Conservation (phyloP, 2,329 filamentous ascomycete species). For the Alternaria ethzedia region DNA sequence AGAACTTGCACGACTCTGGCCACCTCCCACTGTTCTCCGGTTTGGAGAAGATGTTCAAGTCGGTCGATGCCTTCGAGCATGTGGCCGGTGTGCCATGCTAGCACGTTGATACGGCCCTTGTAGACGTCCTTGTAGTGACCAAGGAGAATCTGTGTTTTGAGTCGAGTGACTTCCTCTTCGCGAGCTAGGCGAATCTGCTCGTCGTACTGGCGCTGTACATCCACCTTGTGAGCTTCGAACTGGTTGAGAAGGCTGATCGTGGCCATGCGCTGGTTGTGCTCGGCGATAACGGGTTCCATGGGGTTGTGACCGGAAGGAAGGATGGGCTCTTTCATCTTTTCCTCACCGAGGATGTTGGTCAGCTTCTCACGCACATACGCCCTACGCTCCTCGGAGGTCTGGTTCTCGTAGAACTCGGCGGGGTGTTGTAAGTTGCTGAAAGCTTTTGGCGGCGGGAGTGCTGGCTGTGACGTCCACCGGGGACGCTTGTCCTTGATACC, state of each 20-base stretch:
- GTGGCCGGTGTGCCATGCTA: slow-evolving; percentile 1
- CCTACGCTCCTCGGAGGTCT: slow-evolving; percentile 5
- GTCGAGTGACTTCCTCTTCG: background rate
- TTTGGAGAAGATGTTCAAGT: background rate
- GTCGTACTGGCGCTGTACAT: background rate
- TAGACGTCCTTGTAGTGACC: background rate
- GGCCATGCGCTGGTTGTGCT: slow-evolving; percentile 2
- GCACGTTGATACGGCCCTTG: background rate
- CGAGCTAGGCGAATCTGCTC: background rate
- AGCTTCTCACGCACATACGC: slow-evolving; percentile 2
- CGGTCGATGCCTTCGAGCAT: background rate
- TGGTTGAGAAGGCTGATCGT: background rate
- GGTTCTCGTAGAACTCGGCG: background rate
- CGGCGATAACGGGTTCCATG: slow-evolving; percentile 5
- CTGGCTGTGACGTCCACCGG: background rate
- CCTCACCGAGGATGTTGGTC: background rate
- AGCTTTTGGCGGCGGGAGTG: background rate
- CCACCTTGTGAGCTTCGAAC: background rate
- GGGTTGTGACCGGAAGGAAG: slow-evolving; percentile 11
- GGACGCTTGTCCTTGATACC: background rate
- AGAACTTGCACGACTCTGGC: background rate
- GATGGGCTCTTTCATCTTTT: slow-evolving; percentile 3
- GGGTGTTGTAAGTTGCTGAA: background rate
- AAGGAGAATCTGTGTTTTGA: background rate
- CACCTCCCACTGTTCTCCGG: background rate